Conservation (phyloP, 257 asterid species). For the Solanum clarkiae region DNA sequence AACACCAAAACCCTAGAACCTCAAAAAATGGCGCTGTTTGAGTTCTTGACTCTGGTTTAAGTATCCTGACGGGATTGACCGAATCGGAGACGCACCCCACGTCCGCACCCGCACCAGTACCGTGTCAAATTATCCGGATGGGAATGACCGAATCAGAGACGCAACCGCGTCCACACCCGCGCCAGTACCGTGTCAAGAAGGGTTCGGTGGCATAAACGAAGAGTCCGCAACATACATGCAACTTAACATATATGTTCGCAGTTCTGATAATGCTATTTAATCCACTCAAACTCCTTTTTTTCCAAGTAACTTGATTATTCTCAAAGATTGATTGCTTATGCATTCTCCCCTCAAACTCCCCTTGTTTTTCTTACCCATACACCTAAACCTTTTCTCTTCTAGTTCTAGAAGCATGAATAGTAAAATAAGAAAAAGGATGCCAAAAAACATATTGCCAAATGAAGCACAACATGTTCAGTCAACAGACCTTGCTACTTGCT, state of each 20-base stretch:
- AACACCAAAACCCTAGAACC: no score
- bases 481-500: conserved; percentile 25
- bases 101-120: no score
- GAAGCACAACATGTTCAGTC: background rate
- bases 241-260: background rate
- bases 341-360: background rate
- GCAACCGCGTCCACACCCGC: no score
- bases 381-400: background rate
- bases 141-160: no score
- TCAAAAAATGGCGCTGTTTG: no score
- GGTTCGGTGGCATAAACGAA: no score
- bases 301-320: background rate
- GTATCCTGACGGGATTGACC: no score
- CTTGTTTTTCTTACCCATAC: background rate
- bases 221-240: background rate
- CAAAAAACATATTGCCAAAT: background rate
- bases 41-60: no score
- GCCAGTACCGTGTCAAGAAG: no score
- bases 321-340: background rate
- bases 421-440: background rate
- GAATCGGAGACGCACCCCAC: no score
- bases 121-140: no score
- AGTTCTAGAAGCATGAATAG: background rate
- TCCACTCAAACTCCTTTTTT: background rate
- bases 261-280: background rate